Percentiles rank a stretch among this genome's conserved stretches.
phyloP scores from a whole-genome alignment of 345 rosid species.

The Rhizophora mangle region DNA sequence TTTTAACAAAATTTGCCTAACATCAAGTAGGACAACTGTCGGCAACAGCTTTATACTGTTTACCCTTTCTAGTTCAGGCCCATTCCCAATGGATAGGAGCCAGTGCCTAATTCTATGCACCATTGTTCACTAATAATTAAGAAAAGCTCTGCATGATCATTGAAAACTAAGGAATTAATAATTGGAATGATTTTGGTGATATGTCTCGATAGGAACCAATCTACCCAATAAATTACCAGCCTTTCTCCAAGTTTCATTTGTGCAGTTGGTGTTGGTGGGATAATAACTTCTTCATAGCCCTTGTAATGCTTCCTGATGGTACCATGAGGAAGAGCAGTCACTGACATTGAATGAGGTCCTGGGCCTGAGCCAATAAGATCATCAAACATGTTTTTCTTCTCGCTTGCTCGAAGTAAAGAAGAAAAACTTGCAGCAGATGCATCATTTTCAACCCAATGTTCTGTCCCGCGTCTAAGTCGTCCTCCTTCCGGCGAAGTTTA shows the following conservation, averaged over 20 bases:
- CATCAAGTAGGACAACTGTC: too few relatives aligned
- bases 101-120: too few relatives aligned
- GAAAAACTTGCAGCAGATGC: conserved; percentile 71
- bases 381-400: conserved; percentile 63
- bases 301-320: conserved; percentile 74
- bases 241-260: conserved; percentile 88
- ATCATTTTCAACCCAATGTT: conserved; percentile 60
- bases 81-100: too few relatives aligned
- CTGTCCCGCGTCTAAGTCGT: conserved; percentile 69
- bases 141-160: neutral
- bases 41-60: too few relatives aligned
- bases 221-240: conserved; percentile 55
- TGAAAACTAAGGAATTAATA: neutral
- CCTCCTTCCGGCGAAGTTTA: conserved; percentile 95
- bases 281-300: conserved; percentile 92
- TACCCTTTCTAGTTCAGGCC: too few relatives aligned
- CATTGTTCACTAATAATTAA: too few relatives aligned
- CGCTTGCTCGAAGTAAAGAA: conserved; percentile 86
- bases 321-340: conserved; percentile 90
- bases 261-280: conserved; percentile 90
- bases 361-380: conserved; percentile 69
- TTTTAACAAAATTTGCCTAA: too few relatives aligned
- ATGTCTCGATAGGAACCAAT: neutral
- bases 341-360: conserved; percentile 44
- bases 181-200: conserved; percentile 2